These are phyloP conservation scores for Trifolium pratense DNA, from an alignment of 306 rosid species.

Conservation along the genomic window DNA sequence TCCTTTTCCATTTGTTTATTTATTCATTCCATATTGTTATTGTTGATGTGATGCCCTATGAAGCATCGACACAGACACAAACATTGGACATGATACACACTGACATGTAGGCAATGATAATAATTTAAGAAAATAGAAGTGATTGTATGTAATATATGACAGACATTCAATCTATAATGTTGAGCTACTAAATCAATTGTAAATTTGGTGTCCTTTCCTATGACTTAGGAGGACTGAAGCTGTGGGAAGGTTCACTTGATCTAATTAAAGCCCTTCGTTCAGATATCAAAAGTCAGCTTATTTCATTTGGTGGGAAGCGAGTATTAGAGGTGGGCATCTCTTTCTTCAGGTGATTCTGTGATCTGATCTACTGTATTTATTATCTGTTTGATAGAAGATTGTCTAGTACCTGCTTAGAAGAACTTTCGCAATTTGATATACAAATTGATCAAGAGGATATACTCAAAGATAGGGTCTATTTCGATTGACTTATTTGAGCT, in stretches of 20 bases:
- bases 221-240: slow-evolving; percentile 76
- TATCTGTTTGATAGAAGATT: slow-evolving; percentile 14
- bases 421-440: slow-evolving; percentile 2
- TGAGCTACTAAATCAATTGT: slow-evolving; percentile 10
- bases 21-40: not conserved
- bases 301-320: slow-evolving; percentile 63
- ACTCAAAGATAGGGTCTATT: too few relatives aligned
- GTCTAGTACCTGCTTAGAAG: not conserved
- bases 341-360: slow-evolving; percentile 44
- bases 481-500: too few relatives aligned
- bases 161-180: too few relatives aligned
- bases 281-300: slow-evolving; percentile 55
- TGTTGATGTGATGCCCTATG: not conserved
- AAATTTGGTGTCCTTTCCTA: slow-evolving; percentile 31
- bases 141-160: too few relatives aligned
- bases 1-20: too few relatives aligned
- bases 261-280: slow-evolving; percentile 72
- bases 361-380: not conserved
- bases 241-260: slow-evolving; percentile 94
- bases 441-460: slow-evolving; percentile 3
- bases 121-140: too few relatives aligned
- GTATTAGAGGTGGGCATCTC: slow-evolving; percentile 82
- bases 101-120: too few relatives aligned
- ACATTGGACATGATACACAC: too few relatives aligned
- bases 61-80: not conserved